phyloP scores from a whole-genome alignment of 2,329 filamentous ascomycete genomes.

The Trichophyton verrucosum region DNA sequence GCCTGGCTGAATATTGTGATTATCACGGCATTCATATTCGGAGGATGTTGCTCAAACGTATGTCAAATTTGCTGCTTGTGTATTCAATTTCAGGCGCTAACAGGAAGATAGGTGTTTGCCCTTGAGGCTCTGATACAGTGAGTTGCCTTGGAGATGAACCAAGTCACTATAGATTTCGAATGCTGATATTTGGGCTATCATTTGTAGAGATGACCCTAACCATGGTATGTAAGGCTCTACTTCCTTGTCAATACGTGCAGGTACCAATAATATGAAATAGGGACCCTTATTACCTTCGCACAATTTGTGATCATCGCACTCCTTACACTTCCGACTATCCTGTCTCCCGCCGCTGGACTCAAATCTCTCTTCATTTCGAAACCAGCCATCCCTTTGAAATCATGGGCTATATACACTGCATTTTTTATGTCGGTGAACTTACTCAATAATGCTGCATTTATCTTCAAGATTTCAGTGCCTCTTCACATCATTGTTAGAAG shows the following conservation, averaged over 20 bases:
- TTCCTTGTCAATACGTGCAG: neutral
- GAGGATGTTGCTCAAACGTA: conserved; percentile 89
- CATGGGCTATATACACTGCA: conserved; percentile 79
- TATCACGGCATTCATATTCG: conserved; percentile 81
- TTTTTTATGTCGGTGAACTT: conserved; percentile 92
- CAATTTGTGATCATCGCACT: conserved; percentile 76
- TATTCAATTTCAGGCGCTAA: neutral
- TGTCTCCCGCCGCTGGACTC: conserved; percentile 48
- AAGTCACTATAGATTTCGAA: neutral
- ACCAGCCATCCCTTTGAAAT: conserved; percentile 67
- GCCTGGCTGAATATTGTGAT: conserved; percentile 51
- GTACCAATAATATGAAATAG: conserved; percentile 31
- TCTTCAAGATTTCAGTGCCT: conserved; percentile 90
- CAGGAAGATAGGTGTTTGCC: conserved; percentile 62
- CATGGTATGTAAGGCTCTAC: conserved; percentile 48
- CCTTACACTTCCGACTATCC: conserved; percentile 63
- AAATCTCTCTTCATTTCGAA: conserved; percentile 61
- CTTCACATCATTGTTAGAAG: conserved; percentile 94
- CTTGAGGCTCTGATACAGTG: conserved; percentile 91
- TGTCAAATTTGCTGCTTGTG: conserved; percentile 22
- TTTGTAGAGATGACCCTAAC: conserved; percentile 59
- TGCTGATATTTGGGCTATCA: neutral
- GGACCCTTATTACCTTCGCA: conserved; percentile 75
- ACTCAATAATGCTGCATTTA: conserved; percentile 94
- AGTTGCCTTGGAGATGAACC: conserved; percentile 25